Conservation (phyloP, 2,329 filamentous ascomycete genomes). For the Geosmithia morbida region DNA sequence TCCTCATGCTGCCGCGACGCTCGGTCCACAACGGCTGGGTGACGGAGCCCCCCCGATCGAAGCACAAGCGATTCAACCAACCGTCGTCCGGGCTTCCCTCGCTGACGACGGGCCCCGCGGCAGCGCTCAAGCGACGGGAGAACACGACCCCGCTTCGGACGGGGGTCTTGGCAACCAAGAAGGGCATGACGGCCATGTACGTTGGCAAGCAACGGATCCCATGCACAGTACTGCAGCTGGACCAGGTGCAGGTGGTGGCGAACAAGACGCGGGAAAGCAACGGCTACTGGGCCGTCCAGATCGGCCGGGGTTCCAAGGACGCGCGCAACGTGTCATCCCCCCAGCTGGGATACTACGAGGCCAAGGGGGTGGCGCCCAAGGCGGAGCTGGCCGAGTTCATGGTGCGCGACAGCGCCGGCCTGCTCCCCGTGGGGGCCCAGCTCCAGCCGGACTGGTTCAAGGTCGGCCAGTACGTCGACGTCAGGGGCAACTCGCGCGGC, state of each 20-base stretch:
- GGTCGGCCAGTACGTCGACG: conserved; percentile 81
- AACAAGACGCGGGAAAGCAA: conserved; percentile 70
- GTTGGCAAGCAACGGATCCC: conserved; percentile 63
- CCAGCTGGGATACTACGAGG: conserved; percentile 76
- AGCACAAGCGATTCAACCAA: conserved; percentile 48
- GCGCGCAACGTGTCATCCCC: conserved; percentile 68
- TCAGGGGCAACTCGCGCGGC: conserved; percentile 62
- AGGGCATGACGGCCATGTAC: conserved; percentile 91
- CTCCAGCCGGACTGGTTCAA: conserved; percentile 85
- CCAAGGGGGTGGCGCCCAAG: conserved; percentile 72
- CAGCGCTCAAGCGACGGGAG: conserved; percentile 43
- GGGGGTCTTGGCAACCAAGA: conserved; percentile 77
- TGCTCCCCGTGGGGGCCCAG: conserved; percentile 61
- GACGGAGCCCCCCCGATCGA: conserved; percentile 34
- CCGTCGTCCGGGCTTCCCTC: conserved; percentile 37
- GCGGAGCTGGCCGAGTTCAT: conserved; percentile 73
- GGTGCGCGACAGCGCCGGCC: conserved; percentile 57
- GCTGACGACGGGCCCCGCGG: conserved; percentile 42
- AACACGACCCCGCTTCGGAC: conserved; percentile 53
- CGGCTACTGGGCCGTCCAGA: conserved; percentile 89
- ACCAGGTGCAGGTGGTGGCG: conserved; percentile 77
- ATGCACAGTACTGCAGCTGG: conserved; percentile 88
- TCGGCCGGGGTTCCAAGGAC: conserved; percentile 65
- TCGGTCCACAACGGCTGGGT: conserved; percentile 46
- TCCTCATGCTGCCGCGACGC: conserved; percentile 31